Base-by-base conservation (phyloP, 164 flowering plant genomes). In the Magnolia officinalis region DNA sequence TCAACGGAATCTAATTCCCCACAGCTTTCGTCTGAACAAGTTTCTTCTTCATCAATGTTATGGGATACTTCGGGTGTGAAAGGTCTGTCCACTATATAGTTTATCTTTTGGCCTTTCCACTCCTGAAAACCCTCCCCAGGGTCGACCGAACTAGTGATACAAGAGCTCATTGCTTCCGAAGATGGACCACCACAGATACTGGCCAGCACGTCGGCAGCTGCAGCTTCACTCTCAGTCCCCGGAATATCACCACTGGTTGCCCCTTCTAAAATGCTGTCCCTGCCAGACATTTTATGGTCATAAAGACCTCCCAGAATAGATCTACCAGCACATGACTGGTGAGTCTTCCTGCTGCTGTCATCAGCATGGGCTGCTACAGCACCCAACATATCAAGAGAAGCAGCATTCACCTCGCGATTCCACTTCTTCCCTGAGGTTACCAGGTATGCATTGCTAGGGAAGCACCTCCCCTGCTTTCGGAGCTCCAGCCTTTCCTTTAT, bases 81-180 rank as follows among this genome's bases (percentile, higher is more conserved):
- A 65, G 86, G 85, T 72, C 73, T 72, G 45, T 83, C 87, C 18
- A 63, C 18, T 8, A 66, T 63, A 66, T 83, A 80, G 68, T 79
- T 86, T 67, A 81, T 81, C 74, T 82, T 88, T 63, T 73, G 88
- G 79, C 67, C 78, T 79, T 80, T 91, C 89, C 84, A 73, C 21
- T 87, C 88, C 74, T 80, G 83, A 74, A 75, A 80, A 13, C 92
- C 86, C 68, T 95, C 96, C 24, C 82, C 86, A 71, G 84, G 91
- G 71, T 91, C 96, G 75, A 86, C 72, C 65, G 97, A 91, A 81
- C 89, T 91, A 14, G 98, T 91, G 71, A 90, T 83, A 71, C 97
- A 94, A 78, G 98, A 94, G 76, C 93, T 85, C 89, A 91, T 81
- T n/a, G 96, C 98, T 82, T 94, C 99, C 29, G 98, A 92, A 14